These are phyloP conservation scores for Hymenoscyphus scutula DNA, from an alignment of 2,329 filamentous ascomycete genomes.

Conservation along the genomic window DNA sequence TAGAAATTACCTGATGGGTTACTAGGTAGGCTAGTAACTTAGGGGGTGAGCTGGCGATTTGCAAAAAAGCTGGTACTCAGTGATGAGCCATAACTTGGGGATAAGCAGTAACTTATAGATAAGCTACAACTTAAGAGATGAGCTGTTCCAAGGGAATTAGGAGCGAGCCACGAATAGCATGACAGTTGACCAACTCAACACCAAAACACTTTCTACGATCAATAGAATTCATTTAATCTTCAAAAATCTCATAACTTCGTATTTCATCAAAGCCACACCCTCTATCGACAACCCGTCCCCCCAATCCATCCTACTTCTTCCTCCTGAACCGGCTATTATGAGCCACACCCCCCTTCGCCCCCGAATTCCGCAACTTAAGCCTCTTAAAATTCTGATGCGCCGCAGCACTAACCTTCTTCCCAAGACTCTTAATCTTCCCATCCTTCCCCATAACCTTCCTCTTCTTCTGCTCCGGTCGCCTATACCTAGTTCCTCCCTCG, in stretches of 20 bases:
- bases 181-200: too few relatives aligned
- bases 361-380: slow-evolving; percentile 60
- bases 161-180: too few relatives aligned
- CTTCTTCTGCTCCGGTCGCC: slow-evolving; percentile 33
- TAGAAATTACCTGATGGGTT: too few relatives aligned
- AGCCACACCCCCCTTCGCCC: slow-evolving; percentile 59
- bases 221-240: background rate
- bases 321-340: slow-evolving; percentile 58
- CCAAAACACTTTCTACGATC: too few relatives aligned
- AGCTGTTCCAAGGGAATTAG: too few relatives aligned
- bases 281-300: background rate
- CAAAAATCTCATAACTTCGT: slow-evolving; percentile 12
- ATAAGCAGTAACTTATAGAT: too few relatives aligned
- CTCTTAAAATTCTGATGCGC: slow-evolving; percentile 66
- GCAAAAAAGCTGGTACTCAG: too few relatives aligned
- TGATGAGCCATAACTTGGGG: too few relatives aligned
- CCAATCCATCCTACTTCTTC: slow-evolving; percentile 36
- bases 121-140: too few relatives aligned
- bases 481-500: slow-evolving; percentile 37
- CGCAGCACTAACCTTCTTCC: slow-evolving; percentile 60
- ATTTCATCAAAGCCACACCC: background rate
- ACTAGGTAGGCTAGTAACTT: too few relatives aligned
- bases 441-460: slow-evolving; percentile 33
- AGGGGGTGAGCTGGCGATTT: too few relatives aligned
- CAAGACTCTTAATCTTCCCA: slow-evolving; percentile 48